Base-by-base conservation (phyloP, 176 grass and related monocot species). In the Thinopyrum elongatum region DNA sequence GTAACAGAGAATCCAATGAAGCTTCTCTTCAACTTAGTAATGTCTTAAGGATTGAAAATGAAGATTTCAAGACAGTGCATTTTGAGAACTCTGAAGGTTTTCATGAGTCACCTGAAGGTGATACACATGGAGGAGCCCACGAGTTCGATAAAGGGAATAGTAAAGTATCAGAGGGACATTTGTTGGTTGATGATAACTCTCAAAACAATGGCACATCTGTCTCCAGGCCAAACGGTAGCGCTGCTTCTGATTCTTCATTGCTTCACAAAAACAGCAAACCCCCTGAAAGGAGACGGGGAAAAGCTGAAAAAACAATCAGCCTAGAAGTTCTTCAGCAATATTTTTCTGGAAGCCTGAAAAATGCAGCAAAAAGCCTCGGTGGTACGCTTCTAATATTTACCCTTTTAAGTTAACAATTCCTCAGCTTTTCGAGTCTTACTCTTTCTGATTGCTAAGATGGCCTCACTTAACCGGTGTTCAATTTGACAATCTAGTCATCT, bases 281-380 rank as follows among this genome's bases (percentile, higher is more conserved):
- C 28, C 23, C 81, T 89, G 91, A 90, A 87, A 98, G 89, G 77
- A 98, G 87, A 87, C 82, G 92, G 28, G 96, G 93, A 42, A 98
- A 98, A 79, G 96, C 96, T 88, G 96, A 98, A 89, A 98, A 98
- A 82, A 94, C 89, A 74, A 94, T 95, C 57, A 95, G 93, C 78
- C 87, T 98, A 83, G 92, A 98, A 2, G 90, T 98, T 86, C 93
- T 98, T 83, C 93, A 95, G 84, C 93, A 98, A 70, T 94, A 95
- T 58, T 98, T 98, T 88, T 90, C 93, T 60, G 93, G 93, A 81
- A 95, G 93, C 75, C 85, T 98, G 58, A 98, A 98, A 88, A 90
- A 87, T 36, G 96, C 96, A 67, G 93, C 96, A 78, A 98, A 95
- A 89, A 95, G 90, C 75, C 92, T 98, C 38, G 96, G 93, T 23